Conservation (phyloP, 2,329 filamentous ascomycete species). For the Diaporthe vaccinii region DNA sequence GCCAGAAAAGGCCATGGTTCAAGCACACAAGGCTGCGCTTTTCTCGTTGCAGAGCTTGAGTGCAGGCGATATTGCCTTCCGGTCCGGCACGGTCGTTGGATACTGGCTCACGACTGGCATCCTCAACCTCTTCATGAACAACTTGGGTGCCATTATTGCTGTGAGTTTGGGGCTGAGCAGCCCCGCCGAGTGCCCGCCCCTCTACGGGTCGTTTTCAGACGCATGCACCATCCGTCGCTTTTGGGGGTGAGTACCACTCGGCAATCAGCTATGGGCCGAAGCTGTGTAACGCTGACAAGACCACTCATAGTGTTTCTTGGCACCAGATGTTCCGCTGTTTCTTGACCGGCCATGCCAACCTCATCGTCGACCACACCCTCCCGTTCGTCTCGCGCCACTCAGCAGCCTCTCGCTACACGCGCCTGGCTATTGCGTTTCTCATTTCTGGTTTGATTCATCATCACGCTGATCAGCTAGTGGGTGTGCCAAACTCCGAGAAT, state of each 20-base stretch:
- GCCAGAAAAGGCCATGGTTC: conserved; percentile 6
- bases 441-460: conserved; percentile 28
- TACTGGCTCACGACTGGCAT: conserved; percentile 29
- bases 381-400: conserved; percentile 20
- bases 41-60: conserved; percentile 8
- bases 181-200: conserved; percentile 10
- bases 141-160: conserved; percentile 12
- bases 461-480: conserved; percentile 12
- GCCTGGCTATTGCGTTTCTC: conserved; percentile 17
- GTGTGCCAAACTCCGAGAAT: conserved; percentile 16
- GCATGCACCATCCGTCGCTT: conserved; percentile 29
- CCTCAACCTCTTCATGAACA: conserved; percentile 29
- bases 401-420: conserved; percentile 16
- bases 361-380: conserved; percentile 12
- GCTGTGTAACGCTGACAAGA: background rate
- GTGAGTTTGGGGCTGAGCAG: background rate
- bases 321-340: conserved; percentile 34
- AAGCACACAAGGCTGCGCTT: conserved; percentile 21
- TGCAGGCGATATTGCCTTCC: background rate
- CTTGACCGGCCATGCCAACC: conserved; percentile 21
- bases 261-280: background rate
- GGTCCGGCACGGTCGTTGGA: background rate
- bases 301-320: conserved; percentile 7
- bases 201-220: conserved; percentile 21
- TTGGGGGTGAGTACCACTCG: conserved; percentile 30